phyloP scores from a whole-genome alignment of 306 rosid genomes.

The Luffa acutangula region DNA sequence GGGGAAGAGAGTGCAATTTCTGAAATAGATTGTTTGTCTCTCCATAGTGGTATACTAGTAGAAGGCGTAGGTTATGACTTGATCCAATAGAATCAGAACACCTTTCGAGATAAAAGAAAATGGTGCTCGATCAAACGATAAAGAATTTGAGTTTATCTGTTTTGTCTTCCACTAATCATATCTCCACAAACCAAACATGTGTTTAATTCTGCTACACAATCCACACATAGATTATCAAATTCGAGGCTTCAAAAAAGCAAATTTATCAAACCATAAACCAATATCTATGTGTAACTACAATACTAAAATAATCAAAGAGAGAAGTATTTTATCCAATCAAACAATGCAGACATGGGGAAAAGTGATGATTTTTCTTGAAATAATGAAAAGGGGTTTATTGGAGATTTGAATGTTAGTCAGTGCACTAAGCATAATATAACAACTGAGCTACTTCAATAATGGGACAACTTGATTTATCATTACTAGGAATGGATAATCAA shows the following conservation, averaged over 20 bases:
- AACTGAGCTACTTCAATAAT: neutral
- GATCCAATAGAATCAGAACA: no score
- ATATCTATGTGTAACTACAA: neutral
- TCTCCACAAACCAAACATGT: no score
- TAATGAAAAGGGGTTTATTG: neutral
- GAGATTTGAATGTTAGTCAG: slow-evolving; percentile 2
- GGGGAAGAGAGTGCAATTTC: no score
- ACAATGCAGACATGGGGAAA: neutral
- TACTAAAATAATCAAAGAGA: neutral
- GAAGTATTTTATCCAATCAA: neutral
- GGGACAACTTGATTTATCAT: neutral
- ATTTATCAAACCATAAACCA: neutral
- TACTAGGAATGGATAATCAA: slow-evolving; percentile 50
- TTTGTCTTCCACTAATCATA: neutral
- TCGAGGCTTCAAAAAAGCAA: neutral
- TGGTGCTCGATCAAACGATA: no score
- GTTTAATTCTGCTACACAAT: no score
- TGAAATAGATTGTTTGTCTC: no score
- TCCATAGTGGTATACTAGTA: no score
- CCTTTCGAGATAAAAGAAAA: no score
- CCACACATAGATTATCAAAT: no score
- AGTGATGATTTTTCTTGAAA: neutral
- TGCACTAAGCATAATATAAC: neutral
- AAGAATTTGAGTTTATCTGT: neutral
- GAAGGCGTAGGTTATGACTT: no score